Evolutionary conservation across 1,284 basidiomycete species (phyloP).

Genomic region (Grifola frondosa): DNA sequence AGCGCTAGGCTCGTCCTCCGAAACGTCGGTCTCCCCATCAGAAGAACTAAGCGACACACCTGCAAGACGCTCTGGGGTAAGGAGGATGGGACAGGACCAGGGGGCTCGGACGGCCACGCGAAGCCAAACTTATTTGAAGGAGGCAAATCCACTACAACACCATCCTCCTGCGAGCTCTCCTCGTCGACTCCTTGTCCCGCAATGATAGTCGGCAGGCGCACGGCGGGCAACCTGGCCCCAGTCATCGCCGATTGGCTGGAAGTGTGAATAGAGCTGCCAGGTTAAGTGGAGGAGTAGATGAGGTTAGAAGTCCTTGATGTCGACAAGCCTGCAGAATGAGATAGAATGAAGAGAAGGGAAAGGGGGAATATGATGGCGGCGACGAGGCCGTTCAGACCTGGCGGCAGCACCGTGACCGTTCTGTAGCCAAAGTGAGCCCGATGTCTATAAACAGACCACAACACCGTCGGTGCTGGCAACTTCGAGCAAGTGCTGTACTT

Average conservation of each 20-base stretch:
- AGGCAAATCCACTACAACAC: constrained; percentile 40
- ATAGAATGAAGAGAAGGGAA: not conserved
- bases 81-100: constrained; percentile 34
- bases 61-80: constrained; percentile 35
- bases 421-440: constrained; percentile 1
- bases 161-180: constrained; percentile 32
- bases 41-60: constrained; percentile 41
- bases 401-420: constrained; percentile 14
- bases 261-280: no score
- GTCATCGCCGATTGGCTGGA: constrained; percentile 27
- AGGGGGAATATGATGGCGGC: constrained; percentile 8
- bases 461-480: constrained; percentile 4
- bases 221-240: constrained; percentile 34
- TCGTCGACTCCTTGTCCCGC: constrained; percentile 29
- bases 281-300: no score
- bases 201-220: constrained; percentile 37
- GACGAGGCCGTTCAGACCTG: constrained; percentile 11
- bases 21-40: constrained; percentile 48
- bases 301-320: no score
- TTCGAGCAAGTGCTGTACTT: not conserved
- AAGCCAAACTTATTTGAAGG: constrained; percentile 49
- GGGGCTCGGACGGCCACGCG: constrained; percentile 46
- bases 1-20: constrained; percentile 39
- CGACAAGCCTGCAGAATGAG: constrained; percentile 1
- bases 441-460: constrained; percentile 16